These are phyloP conservation scores for Aspergillus sclerotiicarbonarius DNA, from an alignment of 495 filamentous ascomycete genomes.

Conservation along the genomic window DNA sequence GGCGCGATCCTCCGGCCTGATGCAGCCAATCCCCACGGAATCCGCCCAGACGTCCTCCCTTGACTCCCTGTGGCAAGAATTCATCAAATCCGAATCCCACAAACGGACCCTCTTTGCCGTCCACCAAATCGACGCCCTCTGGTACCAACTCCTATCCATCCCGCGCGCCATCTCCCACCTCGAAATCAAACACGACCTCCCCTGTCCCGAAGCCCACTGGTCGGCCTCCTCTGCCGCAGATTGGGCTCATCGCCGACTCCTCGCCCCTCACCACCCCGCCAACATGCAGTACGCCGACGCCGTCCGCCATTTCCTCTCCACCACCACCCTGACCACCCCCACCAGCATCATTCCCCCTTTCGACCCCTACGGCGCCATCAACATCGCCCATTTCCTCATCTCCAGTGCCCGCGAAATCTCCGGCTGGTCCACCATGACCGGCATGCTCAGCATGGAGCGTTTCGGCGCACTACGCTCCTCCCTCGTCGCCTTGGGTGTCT, in stretches of 20 bases:
- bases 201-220: slow-evolving; percentile 32
- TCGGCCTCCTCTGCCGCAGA: slow-evolving; percentile 26
- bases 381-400: slow-evolving; percentile 39
- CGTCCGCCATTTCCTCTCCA: slow-evolving; percentile 31
- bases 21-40: slow-evolving; percentile 22
- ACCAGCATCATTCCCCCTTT: slow-evolving; percentile 21
- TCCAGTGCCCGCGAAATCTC: slow-evolving; percentile 38
- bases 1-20: slow-evolving; percentile 25
- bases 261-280: slow-evolving; percentile 11
- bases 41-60: slow-evolving; percentile 21
- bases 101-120: slow-evolving; percentile 38
- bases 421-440: slow-evolving; percentile 41
- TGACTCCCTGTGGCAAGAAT: slow-evolving; percentile 31
- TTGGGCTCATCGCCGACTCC: slow-evolving; percentile 34
- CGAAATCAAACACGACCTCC: slow-evolving; percentile 39
- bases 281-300: slow-evolving; percentile 33
- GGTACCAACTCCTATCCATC: slow-evolving; percentile 39
- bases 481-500: slow-evolving; percentile 27
- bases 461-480: slow-evolving; percentile 32
- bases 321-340: slow-evolving; percentile 19
- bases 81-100: slow-evolving; percentile 32
- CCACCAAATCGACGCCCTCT: slow-evolving; percentile 38
- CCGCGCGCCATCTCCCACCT: slow-evolving; percentile 36
- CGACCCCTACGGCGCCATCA: slow-evolving; percentile 38
- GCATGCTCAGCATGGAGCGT: slow-evolving; percentile 35